Conservation (phyloP, 1,284 basidiomycete genomes). For the Amylostereum areolatum region DNA sequence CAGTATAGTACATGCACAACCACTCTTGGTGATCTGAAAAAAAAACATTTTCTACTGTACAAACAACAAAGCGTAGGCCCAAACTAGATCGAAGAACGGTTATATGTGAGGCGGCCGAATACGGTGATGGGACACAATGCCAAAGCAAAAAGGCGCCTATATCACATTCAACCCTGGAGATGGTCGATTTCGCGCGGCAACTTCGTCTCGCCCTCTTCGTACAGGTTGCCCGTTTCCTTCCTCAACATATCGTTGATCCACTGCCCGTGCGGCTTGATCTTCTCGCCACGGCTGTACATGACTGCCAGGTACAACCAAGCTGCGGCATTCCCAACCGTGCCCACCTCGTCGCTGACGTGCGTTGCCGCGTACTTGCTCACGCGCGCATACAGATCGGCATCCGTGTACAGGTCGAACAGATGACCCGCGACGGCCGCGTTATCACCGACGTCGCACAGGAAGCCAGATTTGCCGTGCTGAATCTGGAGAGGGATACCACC, state of each 20-base stretch:
- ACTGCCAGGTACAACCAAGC: slow-evolving; percentile 80
- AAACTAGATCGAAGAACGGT: too few species aligned
- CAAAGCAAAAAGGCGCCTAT: too few species aligned
- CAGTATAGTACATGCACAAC: too few species aligned
- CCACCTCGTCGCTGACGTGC: slow-evolving; percentile 76
- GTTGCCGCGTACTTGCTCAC: slow-evolving; percentile 66
- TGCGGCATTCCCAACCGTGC: slow-evolving; percentile 74
- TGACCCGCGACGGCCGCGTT: slow-evolving; percentile 67
- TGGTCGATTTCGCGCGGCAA: slow-evolving; percentile 48
- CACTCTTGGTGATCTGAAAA: too few species aligned
- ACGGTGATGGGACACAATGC: too few species aligned
- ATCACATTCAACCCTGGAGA: too few species aligned
- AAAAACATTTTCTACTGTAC: too few species aligned
- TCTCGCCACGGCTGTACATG: slow-evolving; percentile 66
- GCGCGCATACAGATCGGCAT: slow-evolving; percentile 54
- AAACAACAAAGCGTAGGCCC: too few species aligned
- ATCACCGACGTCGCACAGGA: slow-evolving; percentile 69
- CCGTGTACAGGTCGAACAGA: slow-evolving; percentile 69
- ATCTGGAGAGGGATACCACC: slow-evolving; percentile 89
- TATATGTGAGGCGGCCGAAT: too few species aligned
- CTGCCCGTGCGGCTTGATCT: slow-evolving; percentile 68
- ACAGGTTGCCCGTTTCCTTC: slow-evolving; percentile 64
- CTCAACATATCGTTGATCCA: slow-evolving; percentile 78
- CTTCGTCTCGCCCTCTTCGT: slow-evolving; percentile 57
- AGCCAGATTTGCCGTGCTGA: slow-evolving; percentile 78